Base-by-base conservation (phyloP, 2,329 filamentous ascomycete genomes). In the Pyrenophora seminiperda region DNA sequence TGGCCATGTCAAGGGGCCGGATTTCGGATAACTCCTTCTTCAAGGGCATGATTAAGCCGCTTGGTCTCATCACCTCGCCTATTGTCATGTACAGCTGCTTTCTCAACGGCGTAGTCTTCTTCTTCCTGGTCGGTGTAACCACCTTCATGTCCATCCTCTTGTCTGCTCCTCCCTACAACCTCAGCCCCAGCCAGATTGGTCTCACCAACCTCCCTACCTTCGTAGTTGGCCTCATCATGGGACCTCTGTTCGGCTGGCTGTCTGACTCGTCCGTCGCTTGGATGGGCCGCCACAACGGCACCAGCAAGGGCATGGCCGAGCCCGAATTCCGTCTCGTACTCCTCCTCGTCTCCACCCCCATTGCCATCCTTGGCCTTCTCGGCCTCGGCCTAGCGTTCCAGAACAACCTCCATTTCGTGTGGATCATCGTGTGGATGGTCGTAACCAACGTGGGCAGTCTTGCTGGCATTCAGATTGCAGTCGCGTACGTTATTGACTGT, bases 401-500 rank as follows among this genome's bases (percentile, higher is more conserved):
- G 11, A 43, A 52, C 18, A 37, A 19, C 2, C 41, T 55, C 2
- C 29, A 36, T 13, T 33, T 58, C 2, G 22, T 43, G 3, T 58
- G 44, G 52, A 47, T 58, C 11, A 45, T 58, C 7, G 48, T 55
- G 7, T 58, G 47, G 51, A 40, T 47, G 41, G 49, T 52, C 9
- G 34, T 52, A 10, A 41, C 41, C 24, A 58, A 54, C 14, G 27
- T 50, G 2, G 54, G 51, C n/a, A 40, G 39, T 27, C 37, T 43
- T n/a, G 39, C 40, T 22, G 47, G 31, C 2, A 39, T 54, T 2
- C 50, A 54, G 5, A 48, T 54, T 5, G 43, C 52, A 3, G 37
- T 55, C 9, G 34, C 51, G 3, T 58, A 58, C n/a, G 51, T 55
- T 17, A 55, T 55, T 11, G 54, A 58, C 39, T 58, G 54, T 39